These are phyloP conservation scores for Lodderomyces elongisporus DNA, from an alignment of 1,139 yeast species.

Conservation along the genomic window DNA sequence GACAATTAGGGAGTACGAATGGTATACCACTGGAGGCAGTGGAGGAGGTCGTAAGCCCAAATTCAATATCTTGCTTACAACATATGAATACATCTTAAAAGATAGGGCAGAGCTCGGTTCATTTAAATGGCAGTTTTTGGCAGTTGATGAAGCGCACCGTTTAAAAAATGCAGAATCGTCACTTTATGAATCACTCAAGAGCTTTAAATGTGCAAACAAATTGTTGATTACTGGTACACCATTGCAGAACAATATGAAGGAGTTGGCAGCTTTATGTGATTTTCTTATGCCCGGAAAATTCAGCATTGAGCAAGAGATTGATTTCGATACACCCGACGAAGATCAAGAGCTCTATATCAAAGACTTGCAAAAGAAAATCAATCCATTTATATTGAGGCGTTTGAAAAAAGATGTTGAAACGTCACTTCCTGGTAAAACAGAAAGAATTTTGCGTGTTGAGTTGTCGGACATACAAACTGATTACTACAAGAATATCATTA, in stretches of 20 bases:
- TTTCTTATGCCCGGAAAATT: constrained; percentile 95
- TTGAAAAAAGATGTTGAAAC: constrained; percentile 96
- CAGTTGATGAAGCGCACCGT: constrained; percentile 98
- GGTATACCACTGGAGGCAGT: constrained; percentile 52
- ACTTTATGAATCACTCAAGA: constrained; percentile 77
- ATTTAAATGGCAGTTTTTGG: constrained; percentile 91
- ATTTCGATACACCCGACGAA: constrained; percentile 81
- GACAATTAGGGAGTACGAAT: constrained; percentile 80
- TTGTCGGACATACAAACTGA: constrained; percentile 92
- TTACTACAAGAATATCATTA: constrained; percentile 87
- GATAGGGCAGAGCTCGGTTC: constrained; percentile 77
- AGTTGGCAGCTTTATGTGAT: constrained; percentile 89
- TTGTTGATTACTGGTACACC: constrained; percentile 97
- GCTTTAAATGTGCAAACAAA: constrained; percentile 79
- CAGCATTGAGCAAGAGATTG: constrained; percentile 87
- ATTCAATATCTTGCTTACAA: constrained; percentile 83
- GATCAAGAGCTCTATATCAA: constrained; percentile 87
- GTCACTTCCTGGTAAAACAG: constrained; percentile 91
- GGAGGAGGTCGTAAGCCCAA: no score
- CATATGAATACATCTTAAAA: constrained; percentile 91
- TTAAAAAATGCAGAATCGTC: constrained; percentile 93
- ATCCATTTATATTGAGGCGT: constrained; percentile 88
- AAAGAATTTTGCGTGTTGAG: constrained; percentile 90
- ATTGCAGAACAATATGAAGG: constrained; percentile 90
- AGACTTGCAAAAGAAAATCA: constrained; percentile 74